phyloP scores from a whole-genome alignment of 306 rosid genomes.

The Trifolium fragiferum region DNA sequence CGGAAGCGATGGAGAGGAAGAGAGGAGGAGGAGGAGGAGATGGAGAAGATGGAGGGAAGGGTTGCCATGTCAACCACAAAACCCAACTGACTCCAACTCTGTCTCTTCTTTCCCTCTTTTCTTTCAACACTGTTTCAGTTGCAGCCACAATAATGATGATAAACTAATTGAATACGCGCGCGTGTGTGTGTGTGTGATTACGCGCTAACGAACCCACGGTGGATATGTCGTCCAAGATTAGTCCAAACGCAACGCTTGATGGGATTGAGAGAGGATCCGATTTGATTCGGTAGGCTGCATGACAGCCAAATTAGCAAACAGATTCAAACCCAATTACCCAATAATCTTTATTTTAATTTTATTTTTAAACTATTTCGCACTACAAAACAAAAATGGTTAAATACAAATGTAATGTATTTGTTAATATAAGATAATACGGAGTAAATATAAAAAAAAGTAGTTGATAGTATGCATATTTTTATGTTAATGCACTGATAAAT shows the following conservation, averaged over 20 bases:
- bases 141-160: constrained; percentile 41
- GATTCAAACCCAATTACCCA: background rate
- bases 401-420: too few species aligned
- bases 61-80: constrained; percentile 68
- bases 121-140: background rate
- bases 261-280: too few species aligned
- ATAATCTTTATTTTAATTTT: too few species aligned
- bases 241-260: background rate
- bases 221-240: background rate
- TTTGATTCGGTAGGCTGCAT: too few species aligned
- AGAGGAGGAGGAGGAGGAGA: constrained; percentile 60
- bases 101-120: constrained; percentile 1
- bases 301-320: background rate
- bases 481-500: too few species aligned
- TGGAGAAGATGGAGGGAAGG: constrained; percentile 66
- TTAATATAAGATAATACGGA: too few species aligned
- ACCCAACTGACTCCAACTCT: constrained; percentile 32
- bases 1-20: constrained; percentile 46
- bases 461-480: too few species aligned
- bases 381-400: too few species aligned
- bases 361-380: too few species aligned
- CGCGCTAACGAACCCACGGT: background rate
- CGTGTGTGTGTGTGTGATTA: background rate
- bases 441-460: too few species aligned
- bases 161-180: too few species aligned